Conservation (phyloP, 495 filamentous ascomycete species). For the Lepidopterella palustris region DNA sequence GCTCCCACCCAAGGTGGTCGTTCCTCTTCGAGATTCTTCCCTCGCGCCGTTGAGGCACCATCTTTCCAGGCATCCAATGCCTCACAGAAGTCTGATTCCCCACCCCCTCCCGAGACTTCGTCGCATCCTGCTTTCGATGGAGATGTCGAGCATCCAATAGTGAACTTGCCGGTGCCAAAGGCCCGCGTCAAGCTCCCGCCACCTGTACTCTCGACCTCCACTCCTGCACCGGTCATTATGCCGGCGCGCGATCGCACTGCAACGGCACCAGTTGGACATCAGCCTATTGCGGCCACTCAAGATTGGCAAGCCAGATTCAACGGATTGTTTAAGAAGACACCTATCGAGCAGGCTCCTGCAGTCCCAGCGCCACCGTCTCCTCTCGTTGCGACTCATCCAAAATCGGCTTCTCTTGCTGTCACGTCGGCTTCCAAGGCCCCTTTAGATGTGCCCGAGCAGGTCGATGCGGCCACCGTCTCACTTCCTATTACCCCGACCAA, state of each 20-base stretch:
- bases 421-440: conserved; percentile 26
- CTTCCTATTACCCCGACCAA: conserved; percentile 23
- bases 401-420: conserved; percentile 18
- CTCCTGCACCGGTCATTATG: conserved; percentile 19
- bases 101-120: conserved; percentile 35
- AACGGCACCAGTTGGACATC: conserved; percentile 12
- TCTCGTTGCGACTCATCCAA: conserved; percentile 3
- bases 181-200: conserved; percentile 36
- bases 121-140: conserved; percentile 33
- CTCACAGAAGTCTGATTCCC: conserved; percentile 15
- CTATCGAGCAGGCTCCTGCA: conserved; percentile 17
- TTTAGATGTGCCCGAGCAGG: conserved; percentile 22
- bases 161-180: conserved; percentile 34
- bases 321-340: conserved; percentile 17
- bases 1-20: neutral
- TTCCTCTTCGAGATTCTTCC: conserved; percentile 27
- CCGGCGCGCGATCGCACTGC: conserved; percentile 6
- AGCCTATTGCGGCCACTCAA: conserved; percentile 22
- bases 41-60: conserved; percentile 1
- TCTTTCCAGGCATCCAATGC: neutral
- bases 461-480: conserved; percentile 30
- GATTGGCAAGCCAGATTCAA: conserved; percentile 30
- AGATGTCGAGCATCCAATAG: conserved; percentile 26
- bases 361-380: conserved; percentile 15
- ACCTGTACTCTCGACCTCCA: conserved; percentile 8